Conservation (phyloP, 768 basidiomycete species). For the Leucogyrophana mollusca region DNA sequence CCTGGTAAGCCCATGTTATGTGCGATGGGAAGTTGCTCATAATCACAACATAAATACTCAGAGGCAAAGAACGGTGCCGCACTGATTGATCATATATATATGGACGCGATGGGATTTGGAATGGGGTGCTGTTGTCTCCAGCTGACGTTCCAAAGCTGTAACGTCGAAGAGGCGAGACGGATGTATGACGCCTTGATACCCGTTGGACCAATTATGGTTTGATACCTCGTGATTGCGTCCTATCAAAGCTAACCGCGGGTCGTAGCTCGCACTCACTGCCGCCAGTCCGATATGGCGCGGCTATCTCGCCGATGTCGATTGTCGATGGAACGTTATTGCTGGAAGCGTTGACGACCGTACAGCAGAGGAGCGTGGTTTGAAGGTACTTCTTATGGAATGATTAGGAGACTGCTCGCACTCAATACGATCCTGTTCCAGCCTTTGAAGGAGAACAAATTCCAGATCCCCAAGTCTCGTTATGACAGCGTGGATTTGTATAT, state of each 20-base stretch:
- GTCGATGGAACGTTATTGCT: constrained; percentile 97
- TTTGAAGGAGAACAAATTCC: constrained; percentile 66
- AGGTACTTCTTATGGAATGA: constrained; percentile 42
- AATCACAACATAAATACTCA: constrained; percentile 21
- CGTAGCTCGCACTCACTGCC: constrained; percentile 87
- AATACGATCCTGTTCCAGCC: constrained; percentile 55
- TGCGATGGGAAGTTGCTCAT: constrained; percentile 4
- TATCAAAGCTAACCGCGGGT: neutral
- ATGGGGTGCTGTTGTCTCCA: constrained; percentile 99
- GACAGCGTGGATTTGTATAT: constrained; percentile 95
- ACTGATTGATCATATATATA: constrained; percentile 86
- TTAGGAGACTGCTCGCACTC: constrained; percentile 6
- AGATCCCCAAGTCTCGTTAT: constrained; percentile 95
- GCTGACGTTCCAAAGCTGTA: constrained; percentile 96
- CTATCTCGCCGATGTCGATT: constrained; percentile 94
- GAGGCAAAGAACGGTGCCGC: constrained; percentile 93
- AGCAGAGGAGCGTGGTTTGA: constrained; percentile 87
- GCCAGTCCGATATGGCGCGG: constrained; percentile 96
- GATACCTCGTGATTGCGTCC: constrained; percentile 16
- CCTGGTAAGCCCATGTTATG: constrained; percentile 48
- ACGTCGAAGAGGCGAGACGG: constrained; percentile 85
- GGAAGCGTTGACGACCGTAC: constrained; percentile 99
- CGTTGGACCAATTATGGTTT: constrained; percentile 90
- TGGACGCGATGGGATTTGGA: constrained; percentile 99
- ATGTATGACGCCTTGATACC: constrained; percentile 98